Conservation (phyloP, 768 basidiomycete species). For the Candolleomyces efflorescens region DNA sequence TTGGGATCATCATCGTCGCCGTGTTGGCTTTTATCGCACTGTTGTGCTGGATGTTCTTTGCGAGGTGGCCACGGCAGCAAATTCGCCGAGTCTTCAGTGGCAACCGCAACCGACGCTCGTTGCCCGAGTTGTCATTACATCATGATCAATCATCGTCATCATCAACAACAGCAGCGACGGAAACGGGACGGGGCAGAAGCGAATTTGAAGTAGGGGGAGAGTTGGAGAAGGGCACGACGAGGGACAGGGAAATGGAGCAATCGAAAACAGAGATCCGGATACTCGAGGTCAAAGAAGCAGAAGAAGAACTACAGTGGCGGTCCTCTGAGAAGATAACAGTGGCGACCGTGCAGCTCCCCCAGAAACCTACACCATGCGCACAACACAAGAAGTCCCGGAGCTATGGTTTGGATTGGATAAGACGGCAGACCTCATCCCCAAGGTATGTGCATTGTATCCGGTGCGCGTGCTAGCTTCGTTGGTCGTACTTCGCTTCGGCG, state of each 20-base stretch:
- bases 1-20: slow-evolving; percentile 40
- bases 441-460: not conserved
- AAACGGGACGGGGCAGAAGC: not conserved
- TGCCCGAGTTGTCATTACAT: too few species aligned
- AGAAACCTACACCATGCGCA: not conserved
- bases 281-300: too few species aligned
- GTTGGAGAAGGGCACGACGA: not conserved
- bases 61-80: slow-evolving; percentile 29
- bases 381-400: not conserved
- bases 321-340: too few species aligned
- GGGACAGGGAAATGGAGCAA: too few species aligned
- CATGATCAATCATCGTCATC: not conserved
- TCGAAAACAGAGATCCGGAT: too few species aligned
- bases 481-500: too few species aligned
- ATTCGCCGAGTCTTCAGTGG: slow-evolving; percentile 2
- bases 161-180: not conserved
- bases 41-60: slow-evolving; percentile 32
- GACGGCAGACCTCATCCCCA: not conserved
- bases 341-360: not conserved
- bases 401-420: not conserved
- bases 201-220: not conserved
- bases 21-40: slow-evolving; percentile 29
- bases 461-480: too few species aligned
- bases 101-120: too few species aligned
- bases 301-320: too few species aligned